phyloP scores from a whole-genome alignment of 2,329 filamentous ascomycete genomes.

The Leptographium procerum region DNA sequence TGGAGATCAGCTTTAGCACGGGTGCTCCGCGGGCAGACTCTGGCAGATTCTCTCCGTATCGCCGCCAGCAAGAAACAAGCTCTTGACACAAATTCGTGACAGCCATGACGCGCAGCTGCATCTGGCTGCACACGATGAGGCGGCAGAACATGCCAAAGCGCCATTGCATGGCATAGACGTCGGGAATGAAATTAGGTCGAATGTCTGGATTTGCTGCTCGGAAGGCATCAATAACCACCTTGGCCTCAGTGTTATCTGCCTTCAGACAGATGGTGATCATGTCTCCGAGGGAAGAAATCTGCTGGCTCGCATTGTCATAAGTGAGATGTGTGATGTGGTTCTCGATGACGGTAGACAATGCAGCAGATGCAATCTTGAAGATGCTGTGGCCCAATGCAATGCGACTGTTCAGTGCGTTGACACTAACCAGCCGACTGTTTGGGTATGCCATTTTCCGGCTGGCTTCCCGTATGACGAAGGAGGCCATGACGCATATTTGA shows the following conservation, averaged over 20 bases:
- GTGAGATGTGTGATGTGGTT: slow-evolving; percentile 42
- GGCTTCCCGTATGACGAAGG: slow-evolving; percentile 21
- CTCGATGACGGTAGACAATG: slow-evolving; percentile 37
- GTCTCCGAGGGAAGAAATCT: slow-evolving; percentile 30
- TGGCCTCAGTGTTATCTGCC: slow-evolving; percentile 24
- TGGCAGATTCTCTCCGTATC: slow-evolving; percentile 35
- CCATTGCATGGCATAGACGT: slow-evolving; percentile 52
- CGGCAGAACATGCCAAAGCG: slow-evolving; percentile 57
- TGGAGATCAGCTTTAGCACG: slow-evolving; percentile 56
- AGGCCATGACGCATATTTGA: slow-evolving; percentile 24
- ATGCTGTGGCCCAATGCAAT: slow-evolving; percentile 22
- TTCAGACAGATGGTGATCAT: slow-evolving; percentile 31
- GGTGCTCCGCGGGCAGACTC: slow-evolving; percentile 23
- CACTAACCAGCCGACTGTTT: background rate
- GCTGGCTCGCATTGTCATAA: slow-evolving; percentile 28
- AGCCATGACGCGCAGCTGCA: slow-evolving; percentile 78
- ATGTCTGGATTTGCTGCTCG: slow-evolving; percentile 25
- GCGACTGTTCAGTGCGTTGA: slow-evolving; percentile 6
- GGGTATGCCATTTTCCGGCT: slow-evolving; percentile 13
- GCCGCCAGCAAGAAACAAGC: slow-evolving; percentile 55
- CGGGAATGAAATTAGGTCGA: slow-evolving; percentile 26
- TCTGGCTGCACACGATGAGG: slow-evolving; percentile 72
- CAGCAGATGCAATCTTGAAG: slow-evolving; percentile 30
- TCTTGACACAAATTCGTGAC: slow-evolving; percentile 62
- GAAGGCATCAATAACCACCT: slow-evolving; percentile 21